Evolutionary conservation across 768 basidiomycete genomes (phyloP), one percentile per base, ranked within the genome.

Genomic region (Vararia minispora): DNA sequence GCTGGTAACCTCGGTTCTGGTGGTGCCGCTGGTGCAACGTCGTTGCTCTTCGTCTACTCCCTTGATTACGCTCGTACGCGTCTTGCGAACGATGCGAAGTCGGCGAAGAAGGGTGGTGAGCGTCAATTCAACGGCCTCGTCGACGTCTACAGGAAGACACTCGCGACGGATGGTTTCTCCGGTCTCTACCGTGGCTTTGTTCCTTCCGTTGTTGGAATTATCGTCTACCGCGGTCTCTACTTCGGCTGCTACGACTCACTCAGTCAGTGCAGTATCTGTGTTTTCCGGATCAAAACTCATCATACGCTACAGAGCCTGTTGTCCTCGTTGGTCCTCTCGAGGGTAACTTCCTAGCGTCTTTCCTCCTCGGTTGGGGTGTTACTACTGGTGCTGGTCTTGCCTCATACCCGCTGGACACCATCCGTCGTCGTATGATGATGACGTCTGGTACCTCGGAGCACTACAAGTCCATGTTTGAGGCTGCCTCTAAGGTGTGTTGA

Each of bases 391-490:
- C 94, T 65, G 94, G 94, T 77, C 85, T 98, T 66, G 92, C 92
- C 60, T 97, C 95, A 12, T 90, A 90, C 58, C 88, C 87, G 63
- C 75, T 89, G 40, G 88, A 90, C 58, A 90, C 88, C 41, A 89
- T 90, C 52, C 86, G 94, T 82, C 92, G 95, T 82, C 90, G 95
- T 53, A 99, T 99, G 95, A 99, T 99, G 95, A 98, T 98, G 94
- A 98, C 95, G 26, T 97, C 94, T 17, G 95, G 94, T 53, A 82
- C 78, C 54, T 75, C 76, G 54, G 78, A 83, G 45, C 91, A 97
- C 80, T 98, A 98, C 82, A 94, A 92, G 75, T 88, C 86, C 52
- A 97, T 97, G 91, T 83, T 94, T 63, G 92, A 98, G 57, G 92
- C 92, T 58, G 89, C 79, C 44, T 74, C 83, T 22, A 89, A 95